Evolutionary conservation across 345 rosid species (phyloP), one percentile per base, ranked within the genome.

Genomic region (Citrus australasica): DNA sequence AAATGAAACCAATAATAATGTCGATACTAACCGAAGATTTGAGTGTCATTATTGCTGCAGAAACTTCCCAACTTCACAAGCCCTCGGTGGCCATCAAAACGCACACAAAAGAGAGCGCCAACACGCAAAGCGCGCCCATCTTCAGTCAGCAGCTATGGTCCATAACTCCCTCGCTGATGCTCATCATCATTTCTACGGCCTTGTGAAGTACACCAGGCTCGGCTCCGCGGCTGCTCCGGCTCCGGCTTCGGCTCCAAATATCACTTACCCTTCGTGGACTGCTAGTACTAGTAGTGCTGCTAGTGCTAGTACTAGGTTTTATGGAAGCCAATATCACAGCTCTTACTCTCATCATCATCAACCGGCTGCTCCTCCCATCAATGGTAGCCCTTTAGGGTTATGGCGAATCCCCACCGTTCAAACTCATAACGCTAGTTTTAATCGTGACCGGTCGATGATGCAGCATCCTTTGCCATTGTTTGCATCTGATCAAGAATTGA

Each of bases 31-130:
- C 48, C 64, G 97, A 72, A 84, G 96, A 80, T 95, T 95, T 74
- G 99, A 93, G 84, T 95, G 99, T 82, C 98, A 95, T 83, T 95
- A 95, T 69, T 95, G 99, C 67, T 92, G 90, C 82, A 82, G 98
- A 80, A 93, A 95, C 88, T 95, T 95, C 92, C 98, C 97, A 1
- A 95, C 99, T 38, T 95, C 99, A 17, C 99, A 95, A 86, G 99
- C 99, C 81, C 85, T 95, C 42, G 99, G 99, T 40, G 99, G 99
- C 59, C 99, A 95, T 82, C 99, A 95, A 81, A 95, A 95, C 92
- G 99, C 99, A 5, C 99, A 95, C 89, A 95, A 95, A 81, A 87
- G 99, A 67, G 99, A 95, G 80, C 92, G 99, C 38, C 99, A 95
- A 76, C 89, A 95, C 78, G 99, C 97, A 2, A 95, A 95, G 77